These are phyloP conservation scores for Cylindrotheca closterium DNA, from an alignment of 108 stramenopile genomes.

Conservation along the genomic window DNA sequence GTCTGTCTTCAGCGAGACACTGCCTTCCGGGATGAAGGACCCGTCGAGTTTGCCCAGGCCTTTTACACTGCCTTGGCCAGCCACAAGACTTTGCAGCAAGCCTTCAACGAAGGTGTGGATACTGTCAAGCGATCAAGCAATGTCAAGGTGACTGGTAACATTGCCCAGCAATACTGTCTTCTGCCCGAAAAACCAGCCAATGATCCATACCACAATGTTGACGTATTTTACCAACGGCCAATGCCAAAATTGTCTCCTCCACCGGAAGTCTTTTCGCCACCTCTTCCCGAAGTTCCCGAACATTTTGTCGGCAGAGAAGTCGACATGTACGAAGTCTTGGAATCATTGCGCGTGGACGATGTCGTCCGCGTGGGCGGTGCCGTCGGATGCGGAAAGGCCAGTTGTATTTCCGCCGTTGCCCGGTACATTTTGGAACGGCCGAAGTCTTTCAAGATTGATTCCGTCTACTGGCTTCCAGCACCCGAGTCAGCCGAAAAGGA, in stretches of 20 bases:
- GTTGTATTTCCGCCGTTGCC: slow-evolving; percentile 20
- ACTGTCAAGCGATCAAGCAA: slow-evolving; percentile 38
- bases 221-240: slow-evolving; percentile 11
- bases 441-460: slow-evolving; percentile 18
- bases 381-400: slow-evolving; percentile 47
- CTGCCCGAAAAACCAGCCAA: slow-evolving; percentile 45
- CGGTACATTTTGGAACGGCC: slow-evolving; percentile 29
- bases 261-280: neutral
- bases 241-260: neutral
- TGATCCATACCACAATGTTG: slow-evolving; percentile 23
- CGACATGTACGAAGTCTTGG: slow-evolving; percentile 56
- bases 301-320: slow-evolving; percentile 70
- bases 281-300: slow-evolving; percentile 34
- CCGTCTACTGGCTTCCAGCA: slow-evolving; percentile 30
- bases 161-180: slow-evolving; percentile 47
- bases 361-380: slow-evolving; percentile 54
- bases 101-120: slow-evolving; percentile 53
- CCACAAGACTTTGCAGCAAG: slow-evolving; percentile 55
- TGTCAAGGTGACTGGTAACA: slow-evolving; percentile 26
- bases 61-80: slow-evolving; percentile 55
- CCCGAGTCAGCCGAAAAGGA: slow-evolving; percentile 2
- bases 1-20: slow-evolving; percentile 73
- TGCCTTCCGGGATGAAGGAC: slow-evolving; percentile 54
- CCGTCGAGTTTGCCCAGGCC: slow-evolving; percentile 57
- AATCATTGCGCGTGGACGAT: slow-evolving; percentile 45